Base-by-base conservation (phyloP, 2,329 filamentous ascomycete genomes). In the Fusarium circinatum region DNA sequence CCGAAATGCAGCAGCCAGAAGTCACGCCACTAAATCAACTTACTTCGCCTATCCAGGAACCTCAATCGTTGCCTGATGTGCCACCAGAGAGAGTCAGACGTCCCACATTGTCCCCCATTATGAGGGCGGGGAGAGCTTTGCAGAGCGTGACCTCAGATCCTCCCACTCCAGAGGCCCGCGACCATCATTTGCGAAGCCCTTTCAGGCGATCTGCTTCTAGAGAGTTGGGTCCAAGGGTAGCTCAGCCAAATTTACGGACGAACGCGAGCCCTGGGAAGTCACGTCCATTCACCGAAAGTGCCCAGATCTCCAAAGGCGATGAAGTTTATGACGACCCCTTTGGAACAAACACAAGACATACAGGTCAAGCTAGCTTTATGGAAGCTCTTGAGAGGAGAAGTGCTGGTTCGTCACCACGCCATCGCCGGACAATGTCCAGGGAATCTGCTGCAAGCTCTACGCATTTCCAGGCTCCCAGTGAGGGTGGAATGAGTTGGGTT, bases 91-190 rank as follows among this genome's bases (percentile, higher is more conserved):
- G 79, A 44, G 79, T 78, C 5, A 68, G 75, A 20, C 84, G 87
- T 14, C 86, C 86, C 32, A 83, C 82, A 11, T 81, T 91, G 1
- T 90, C 88, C 10, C 88, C 89, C 4, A 90, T 90, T 41, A 86
- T 90, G n/a, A 84, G 88, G 51, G 89, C 85, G 32, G 89, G 88
- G 7, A 83, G 87, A 54, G 88, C 85, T 36, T 79, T 91, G 20
- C 89, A 90, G 75, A 88, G 85, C 65, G 86, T 90, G 42, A 88
- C 89, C 17, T 89, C 88, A 0, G 89, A 90, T 70, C 87, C 87
- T 13, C 87, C 88, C 1, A 90, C 89, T 0, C 89, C 89, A 3
- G 86, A 86, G 57, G 83, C 80, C 12, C 83, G 83, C n/a, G 86
- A 87, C 48, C 83, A 84, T 39, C 85, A 86, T 17, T 80, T 90